These are phyloP conservation scores for Bruguiera gymnorhiza DNA, from an alignment of 345 rosid species.

Conservation along the genomic window DNA sequence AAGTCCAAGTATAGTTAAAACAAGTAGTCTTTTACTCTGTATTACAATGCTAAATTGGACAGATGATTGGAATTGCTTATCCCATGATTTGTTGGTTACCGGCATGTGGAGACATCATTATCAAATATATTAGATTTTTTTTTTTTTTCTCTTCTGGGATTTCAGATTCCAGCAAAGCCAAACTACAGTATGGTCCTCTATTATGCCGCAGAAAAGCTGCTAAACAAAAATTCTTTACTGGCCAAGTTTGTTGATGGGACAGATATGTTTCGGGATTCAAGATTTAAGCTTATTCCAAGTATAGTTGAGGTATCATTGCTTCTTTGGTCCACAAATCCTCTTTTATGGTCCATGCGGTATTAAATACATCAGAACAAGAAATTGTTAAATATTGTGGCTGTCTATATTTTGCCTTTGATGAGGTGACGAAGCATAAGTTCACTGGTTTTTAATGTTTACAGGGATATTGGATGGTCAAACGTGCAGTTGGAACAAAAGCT, in stretches of 20 bases:
- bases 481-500: constrained; percentile 97
- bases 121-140: not conserved
- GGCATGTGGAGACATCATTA: not conserved
- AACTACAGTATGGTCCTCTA: constrained; percentile 88
- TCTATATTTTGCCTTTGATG: constrained; percentile 9
- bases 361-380: not conserved
- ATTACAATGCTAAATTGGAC: not conserved
- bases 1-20: too few species aligned
- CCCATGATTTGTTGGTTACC: not conserved
- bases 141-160: not conserved
- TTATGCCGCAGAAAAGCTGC: constrained; percentile 85
- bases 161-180: constrained; percentile 91
- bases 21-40: not conserved
- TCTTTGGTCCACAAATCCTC: too few species aligned
- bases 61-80: not conserved
- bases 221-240: constrained; percentile 62
- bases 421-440: constrained; percentile 2
- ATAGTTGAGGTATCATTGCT: constrained; percentile 63
- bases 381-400: not conserved
- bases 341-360: not conserved
- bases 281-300: constrained; percentile 92
- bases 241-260: constrained; percentile 82
- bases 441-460: constrained; percentile 26
- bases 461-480: constrained; percentile 99
- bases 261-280: constrained; percentile 73